phyloP scores from a whole-genome alignment of 139 green algal genomes.

The Chlorella vulgaris region DNA sequence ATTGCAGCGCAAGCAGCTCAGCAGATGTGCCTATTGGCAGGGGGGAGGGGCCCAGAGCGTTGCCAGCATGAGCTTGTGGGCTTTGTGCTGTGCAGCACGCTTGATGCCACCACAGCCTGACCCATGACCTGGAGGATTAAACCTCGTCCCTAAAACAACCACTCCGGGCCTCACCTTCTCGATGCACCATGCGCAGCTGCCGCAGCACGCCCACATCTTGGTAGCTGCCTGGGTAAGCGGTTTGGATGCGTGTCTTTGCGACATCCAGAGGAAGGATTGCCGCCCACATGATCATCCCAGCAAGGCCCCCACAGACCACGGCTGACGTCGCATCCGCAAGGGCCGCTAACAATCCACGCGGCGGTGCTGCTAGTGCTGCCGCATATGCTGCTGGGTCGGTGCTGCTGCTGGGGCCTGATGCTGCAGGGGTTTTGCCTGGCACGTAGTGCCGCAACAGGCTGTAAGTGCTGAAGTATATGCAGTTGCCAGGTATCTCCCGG shows the following conservation, averaged over 20 bases:
- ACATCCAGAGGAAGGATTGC: constrained; percentile 78
- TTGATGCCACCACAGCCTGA: not conserved
- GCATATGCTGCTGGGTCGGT: not conserved
- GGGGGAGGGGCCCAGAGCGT: not conserved
- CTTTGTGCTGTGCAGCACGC: not conserved
- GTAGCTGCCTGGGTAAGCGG: constrained; percentile 56
- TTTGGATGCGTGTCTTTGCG: constrained; percentile 84
- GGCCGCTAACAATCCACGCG: constrained; percentile 5
- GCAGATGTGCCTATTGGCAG: not conserved
- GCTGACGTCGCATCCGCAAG: constrained; percentile 54
- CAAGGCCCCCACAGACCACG: constrained; percentile 68
- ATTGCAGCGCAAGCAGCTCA: not conserved
- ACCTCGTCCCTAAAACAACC: too few species aligned
- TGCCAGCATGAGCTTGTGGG: too few species aligned
- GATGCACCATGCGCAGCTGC: constrained; percentile 58
- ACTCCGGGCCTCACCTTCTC: constrained; percentile 32
- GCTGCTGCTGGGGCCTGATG: constrained; percentile 15
- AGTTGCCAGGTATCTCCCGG: constrained; percentile 80
- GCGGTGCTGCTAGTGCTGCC: not conserved
- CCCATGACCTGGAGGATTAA: too few species aligned
- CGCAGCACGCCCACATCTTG: constrained; percentile 57
- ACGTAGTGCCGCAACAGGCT: constrained; percentile 47
- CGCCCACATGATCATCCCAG: constrained; percentile 61
- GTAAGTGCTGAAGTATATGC: constrained; percentile 75
- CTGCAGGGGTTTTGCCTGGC: constrained; percentile 14